Base-by-base conservation (phyloP, 2,329 filamentous ascomycete genomes). In the Fusarium nanum region DNA sequence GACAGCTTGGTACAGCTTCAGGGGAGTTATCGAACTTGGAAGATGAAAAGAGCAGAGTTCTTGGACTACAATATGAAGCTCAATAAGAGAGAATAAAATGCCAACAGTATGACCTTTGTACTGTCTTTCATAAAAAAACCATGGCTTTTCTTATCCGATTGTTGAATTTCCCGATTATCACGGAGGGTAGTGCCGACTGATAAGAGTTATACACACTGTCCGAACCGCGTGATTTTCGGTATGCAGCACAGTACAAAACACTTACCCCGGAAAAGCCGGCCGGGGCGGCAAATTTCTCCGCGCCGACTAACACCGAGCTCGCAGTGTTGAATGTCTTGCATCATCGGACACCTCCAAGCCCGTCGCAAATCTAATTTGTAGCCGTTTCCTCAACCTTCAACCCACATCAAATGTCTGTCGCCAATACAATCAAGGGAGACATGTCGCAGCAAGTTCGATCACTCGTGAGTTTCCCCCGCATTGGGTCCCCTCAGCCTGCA, bases 391-490 rank as follows among this genome's bases (percentile, higher is more conserved):
- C 56, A 59, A 58, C 67, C 62, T 63, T 64, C 73, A 68, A 73
- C 64, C 77, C 80, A 55, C 69, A 77, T 82, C 58, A 58, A 56
- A 83, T 83, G 81, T 82, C 81, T 66, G 77, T 77, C 64, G 78
- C 78, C 57, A 75, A 74, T 53, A 76, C 76, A 63, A 68, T 82
- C 60, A 86, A 84, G 76, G 86, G 86, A 78, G 84, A 88, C 67
- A 81, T 86, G 80, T 84, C 87, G 64, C 84, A 86, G 70, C 86
- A 88, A 81, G 85, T 85, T 60, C 83, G 86, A 76, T 88, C 87
- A 68, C 78, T 88, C 76, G 86, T 88, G 77, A 78, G 85, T 81
- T 81, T 34, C 46, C 46, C 41, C 25, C 9, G 18, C 22, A 20
- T 28, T 37, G 20, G 16, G 22, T 6, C 28, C 23, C 32, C 55